Base-by-base conservation (phyloP, 169 alveolate species). In the Babesia divergens region DNA sequence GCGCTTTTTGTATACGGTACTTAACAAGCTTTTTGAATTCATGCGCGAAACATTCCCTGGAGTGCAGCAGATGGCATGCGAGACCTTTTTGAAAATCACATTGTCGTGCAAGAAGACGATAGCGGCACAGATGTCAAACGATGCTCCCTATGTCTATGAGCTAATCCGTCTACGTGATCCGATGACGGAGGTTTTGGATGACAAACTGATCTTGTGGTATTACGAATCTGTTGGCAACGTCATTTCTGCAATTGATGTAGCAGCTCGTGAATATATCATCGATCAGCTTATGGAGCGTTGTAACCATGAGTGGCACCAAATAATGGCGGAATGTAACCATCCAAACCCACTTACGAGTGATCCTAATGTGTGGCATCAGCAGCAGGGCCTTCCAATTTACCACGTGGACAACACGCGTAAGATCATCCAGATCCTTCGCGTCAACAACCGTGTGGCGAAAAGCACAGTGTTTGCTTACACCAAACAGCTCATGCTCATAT, bases 11-110 rank as follows among this genome's bases (percentile, higher is more conserved):
- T 95, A 94, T 83, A 97, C 99, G 3, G 99, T 98, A 31, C 90
- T 97, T 52, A 94, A 94, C 84, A 98, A 98, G 86, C 91, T 98
- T 43, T 96, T 97, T 83, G 99, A 98, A 82, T 98, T 98, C 87
- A 97, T 98, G 99, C 98, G 96, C 50, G 99, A 98, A 86, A 86
- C 96, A 22, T 97, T 95, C 71, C 99, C 99, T 29, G 99, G 99
- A 22, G 99, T 98, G 8, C 96, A 97, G 84, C 99, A 97, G 79
- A 97, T 97, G 99, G 99, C 99, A 4, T 94, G 97, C 67, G 99
- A 96, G 47, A 97, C 99, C 2, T 96, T 97, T 84, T 80, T 98
- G 62, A 95, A 95, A 64, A 96, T 97, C 24, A 84, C 98, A 22
- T 88, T 91, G 60, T 95, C 93, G 60, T 95, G 98, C 83, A 95